Percentiles rank a stretch among this genome's conserved stretches.
Evolutionary conservation across 257 asterid genomes (phyloP).

Genomic region (Cruciata laevipes): DNA sequence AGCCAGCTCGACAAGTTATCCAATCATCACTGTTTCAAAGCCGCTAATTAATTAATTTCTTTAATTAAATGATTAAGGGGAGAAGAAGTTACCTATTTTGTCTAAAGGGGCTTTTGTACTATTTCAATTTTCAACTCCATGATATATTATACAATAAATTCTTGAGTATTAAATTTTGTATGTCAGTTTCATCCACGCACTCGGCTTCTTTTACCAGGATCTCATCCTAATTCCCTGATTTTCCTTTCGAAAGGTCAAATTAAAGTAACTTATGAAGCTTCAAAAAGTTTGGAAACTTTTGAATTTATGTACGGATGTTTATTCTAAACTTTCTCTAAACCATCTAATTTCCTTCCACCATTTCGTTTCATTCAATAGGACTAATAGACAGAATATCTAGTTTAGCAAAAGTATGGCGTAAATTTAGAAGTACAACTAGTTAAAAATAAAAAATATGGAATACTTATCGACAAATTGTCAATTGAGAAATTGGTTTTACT

Average conservation of each 20-base stretch:
- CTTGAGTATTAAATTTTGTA: background rate
- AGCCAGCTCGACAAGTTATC: background rate
- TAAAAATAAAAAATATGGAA: too few species aligned
- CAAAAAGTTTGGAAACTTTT: background rate
- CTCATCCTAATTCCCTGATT: background rate
- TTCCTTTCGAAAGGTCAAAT: background rate
- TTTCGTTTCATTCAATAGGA: too few species aligned
- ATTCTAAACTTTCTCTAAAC: too few species aligned
- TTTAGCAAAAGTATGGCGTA: too few species aligned
- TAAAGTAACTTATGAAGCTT: background rate
- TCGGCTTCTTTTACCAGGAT: background rate
- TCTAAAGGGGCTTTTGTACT: background rate
- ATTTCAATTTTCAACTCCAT: constrained; percentile 12
- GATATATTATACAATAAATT: background rate
- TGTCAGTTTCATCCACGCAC: background rate
- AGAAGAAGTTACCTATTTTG: background rate
- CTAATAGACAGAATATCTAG: too few species aligned
- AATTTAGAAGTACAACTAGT: too few species aligned
- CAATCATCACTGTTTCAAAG: background rate
- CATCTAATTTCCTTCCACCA: too few species aligned
- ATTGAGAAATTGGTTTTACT: too few species aligned
- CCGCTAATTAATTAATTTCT: background rate
- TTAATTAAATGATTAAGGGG: background rate
- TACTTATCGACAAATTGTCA: too few species aligned
- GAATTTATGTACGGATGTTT: background rate